Conservation (phyloP, 2,329 filamentous ascomycete genomes). For the Fusarium sp. region DNA sequence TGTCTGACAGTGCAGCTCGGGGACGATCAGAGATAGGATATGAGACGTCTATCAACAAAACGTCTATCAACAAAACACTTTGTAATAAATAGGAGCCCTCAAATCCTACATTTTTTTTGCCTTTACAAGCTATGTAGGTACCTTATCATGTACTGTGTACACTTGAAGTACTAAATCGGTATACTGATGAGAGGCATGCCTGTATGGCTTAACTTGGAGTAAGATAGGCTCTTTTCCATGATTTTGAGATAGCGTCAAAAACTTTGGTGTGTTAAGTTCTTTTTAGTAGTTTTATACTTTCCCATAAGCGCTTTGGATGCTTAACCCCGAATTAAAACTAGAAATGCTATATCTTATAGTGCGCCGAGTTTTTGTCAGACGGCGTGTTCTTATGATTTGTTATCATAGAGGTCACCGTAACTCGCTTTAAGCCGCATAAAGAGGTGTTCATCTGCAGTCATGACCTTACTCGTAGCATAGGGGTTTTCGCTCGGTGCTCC, state of each 20-base stretch:
- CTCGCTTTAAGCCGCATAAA: conserved; percentile 67
- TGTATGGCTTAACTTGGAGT: too few relatives aligned
- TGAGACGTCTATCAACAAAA: neutral
- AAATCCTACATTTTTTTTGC: neutral
- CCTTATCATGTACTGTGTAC: neutral
- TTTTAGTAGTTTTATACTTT: too few relatives aligned
- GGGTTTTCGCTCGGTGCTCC: conserved; percentile 53
- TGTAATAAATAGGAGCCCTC: neutral
- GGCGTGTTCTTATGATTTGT: conserved; percentile 43
- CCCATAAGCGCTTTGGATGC: too few relatives aligned
- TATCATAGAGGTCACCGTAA: conserved; percentile 64
- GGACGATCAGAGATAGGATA: neutral
- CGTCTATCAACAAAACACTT: neutral
- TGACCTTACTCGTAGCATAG: conserved; percentile 61
- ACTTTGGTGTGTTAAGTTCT: too few relatives aligned
- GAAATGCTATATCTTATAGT: too few relatives aligned
- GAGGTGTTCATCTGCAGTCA: conserved; percentile 72
- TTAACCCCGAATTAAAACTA: too few relatives aligned
- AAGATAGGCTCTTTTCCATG: too few relatives aligned
- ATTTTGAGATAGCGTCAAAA: too few relatives aligned
- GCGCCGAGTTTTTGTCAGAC: too few relatives aligned
- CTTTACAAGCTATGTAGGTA: neutral
- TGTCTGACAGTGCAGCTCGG: conserved; percentile 43
- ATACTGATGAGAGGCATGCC: too few relatives aligned
- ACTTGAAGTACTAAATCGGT: too few relatives aligned